Evolutionary conservation across 495 filamentous ascomycete genomes (phyloP).

Genomic region (Aspergillus diversus): DNA sequence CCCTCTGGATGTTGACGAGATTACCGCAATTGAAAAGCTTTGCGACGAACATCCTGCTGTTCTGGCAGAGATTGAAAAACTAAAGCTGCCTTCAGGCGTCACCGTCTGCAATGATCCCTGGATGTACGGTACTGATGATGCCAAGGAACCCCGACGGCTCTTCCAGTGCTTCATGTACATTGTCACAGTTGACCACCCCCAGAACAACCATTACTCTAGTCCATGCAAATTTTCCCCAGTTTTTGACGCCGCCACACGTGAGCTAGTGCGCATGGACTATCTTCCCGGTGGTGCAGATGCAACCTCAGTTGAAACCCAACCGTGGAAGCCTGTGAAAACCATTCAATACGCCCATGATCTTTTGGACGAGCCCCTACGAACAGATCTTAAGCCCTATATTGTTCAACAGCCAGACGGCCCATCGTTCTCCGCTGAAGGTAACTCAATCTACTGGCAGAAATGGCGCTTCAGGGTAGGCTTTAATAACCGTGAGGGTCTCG

Average conservation of each 20-base stretch:
- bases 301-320: conserved; percentile 35
- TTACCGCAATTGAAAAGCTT: conserved; percentile 44
- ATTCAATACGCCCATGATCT: conserved; percentile 54
- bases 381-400: conserved; percentile 74
- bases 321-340: conserved; percentile 56
- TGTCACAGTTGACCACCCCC: conserved; percentile 42
- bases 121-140: conserved; percentile 49
- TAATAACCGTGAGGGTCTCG: conserved; percentile 65
- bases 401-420: conserved; percentile 78
- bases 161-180: conserved; percentile 54
- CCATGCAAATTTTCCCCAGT: conserved; percentile 80
- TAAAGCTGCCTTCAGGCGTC: conserved; percentile 44
- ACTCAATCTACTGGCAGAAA: conserved; percentile 66
- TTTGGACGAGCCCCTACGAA: conserved; percentile 42
- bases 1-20: conserved; percentile 46
- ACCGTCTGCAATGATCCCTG: conserved; percentile 51
- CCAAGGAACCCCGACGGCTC: conserved; percentile 41
- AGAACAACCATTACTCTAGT: conserved; percentile 76
- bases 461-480: conserved; percentile 70
- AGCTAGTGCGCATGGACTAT: conserved; percentile 61
- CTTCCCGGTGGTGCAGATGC: conserved; percentile 45
- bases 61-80: conserved; percentile 44
- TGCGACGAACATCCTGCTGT: conserved; percentile 48
- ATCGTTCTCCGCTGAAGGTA: conserved; percentile 62
- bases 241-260: conserved; percentile 64